These are phyloP conservation scores for Cutaneotrichosporon curvatum DNA, from an alignment of 1,284 basidiomycete species.

Conservation along the genomic window DNA sequence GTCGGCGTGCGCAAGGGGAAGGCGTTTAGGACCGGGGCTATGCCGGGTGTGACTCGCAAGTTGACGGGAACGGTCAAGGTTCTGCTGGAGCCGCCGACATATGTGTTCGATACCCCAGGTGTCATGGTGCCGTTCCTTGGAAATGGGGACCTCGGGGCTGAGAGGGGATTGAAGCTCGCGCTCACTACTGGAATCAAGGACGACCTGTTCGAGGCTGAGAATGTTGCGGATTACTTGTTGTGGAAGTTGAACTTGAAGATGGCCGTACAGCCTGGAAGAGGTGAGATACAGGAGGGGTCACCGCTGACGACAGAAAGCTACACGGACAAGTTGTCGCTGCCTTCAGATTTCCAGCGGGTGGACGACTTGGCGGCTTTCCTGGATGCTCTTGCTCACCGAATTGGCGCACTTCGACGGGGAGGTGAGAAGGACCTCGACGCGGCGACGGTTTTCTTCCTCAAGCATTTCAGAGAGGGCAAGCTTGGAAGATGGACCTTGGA, in stretches of 20 bases:
- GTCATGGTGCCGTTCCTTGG: conserved; percentile 98
- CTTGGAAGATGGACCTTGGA: conserved; percentile 51
- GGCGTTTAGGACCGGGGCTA: conserved; percentile 79
- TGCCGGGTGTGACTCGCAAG: conserved; percentile 78
- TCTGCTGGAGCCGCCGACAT: conserved; percentile 69
- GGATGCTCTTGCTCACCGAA: conserved; percentile 58
- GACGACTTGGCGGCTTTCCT: conserved; percentile 61
- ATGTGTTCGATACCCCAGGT: conserved; percentile 92
- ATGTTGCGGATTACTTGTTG: conserved; percentile 78
- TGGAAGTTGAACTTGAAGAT: conserved; percentile 72
- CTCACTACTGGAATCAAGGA: conserved; percentile 97
- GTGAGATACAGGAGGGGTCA: conserved; percentile 48
- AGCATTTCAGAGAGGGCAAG: conserved; percentile 72
- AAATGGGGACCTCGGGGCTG: conserved; percentile 69
- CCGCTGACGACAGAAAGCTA: conserved; percentile 47
- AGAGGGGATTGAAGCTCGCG: conserved; percentile 86
- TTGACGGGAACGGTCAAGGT: conserved; percentile 77
- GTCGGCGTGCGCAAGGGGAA: conserved; percentile 80
- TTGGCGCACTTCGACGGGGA: conserved; percentile 73
- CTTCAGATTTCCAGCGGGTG: conserved; percentile 50
- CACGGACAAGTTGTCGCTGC: conserved; percentile 53
- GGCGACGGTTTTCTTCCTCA: conserved; percentile 70
- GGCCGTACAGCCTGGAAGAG: conserved; percentile 23
- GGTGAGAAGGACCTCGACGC: conserved; percentile 62
- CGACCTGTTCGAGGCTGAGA: conserved; percentile 77